Evolutionary conservation across 2,329 filamentous ascomycete genomes (phyloP).

Genomic region (Neophaeococcomyces mojaviensis): DNA sequence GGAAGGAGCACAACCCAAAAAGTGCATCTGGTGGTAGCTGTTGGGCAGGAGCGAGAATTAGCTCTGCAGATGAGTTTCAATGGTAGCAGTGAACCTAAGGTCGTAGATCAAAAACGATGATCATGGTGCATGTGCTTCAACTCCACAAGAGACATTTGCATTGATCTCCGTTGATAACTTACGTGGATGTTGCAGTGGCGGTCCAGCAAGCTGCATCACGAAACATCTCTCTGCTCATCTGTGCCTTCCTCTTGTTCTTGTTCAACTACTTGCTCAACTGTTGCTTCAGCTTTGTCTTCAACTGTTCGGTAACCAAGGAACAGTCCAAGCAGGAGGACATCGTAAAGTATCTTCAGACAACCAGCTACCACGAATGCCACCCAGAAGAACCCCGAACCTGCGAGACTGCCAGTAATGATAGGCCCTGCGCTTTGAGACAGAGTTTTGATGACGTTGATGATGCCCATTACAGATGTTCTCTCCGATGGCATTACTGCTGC

Average conservation of each 20-base stretch:
- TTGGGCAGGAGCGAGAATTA: too few relatives aligned
- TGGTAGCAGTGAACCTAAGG: too few relatives aligned
- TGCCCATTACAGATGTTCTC: conserved; percentile 64
- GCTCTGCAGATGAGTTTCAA: too few relatives aligned
- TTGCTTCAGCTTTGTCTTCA: conserved; percentile 11
- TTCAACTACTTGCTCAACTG: not conserved
- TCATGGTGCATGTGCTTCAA: too few relatives aligned
- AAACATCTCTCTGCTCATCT: not conserved
- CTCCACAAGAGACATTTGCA: too few relatives aligned
- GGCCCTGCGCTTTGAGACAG: conserved; percentile 55
- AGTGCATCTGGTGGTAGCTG: too few relatives aligned
- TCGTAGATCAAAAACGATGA: too few relatives aligned
- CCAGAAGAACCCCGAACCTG: conserved; percentile 50
- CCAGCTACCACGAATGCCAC: conserved; percentile 58
- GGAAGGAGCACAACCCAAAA: too few relatives aligned
- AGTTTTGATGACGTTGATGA: conserved; percentile 63
- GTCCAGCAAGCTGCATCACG: not conserved
- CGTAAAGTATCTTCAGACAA: conserved; percentile 53
- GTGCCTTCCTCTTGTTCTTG: conserved; percentile 1
- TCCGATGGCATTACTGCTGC: conserved; percentile 57
- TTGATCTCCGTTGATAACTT: too few relatives aligned
- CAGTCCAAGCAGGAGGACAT: conserved; percentile 33
- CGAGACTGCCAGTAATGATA: conserved; percentile 56
- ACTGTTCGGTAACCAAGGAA: conserved; percentile 15
- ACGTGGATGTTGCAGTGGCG: too few relatives aligned